Evolutionary conservation across 176 grass and related monocot species (phyloP).

Genomic region (Olyra latifolia): DNA sequence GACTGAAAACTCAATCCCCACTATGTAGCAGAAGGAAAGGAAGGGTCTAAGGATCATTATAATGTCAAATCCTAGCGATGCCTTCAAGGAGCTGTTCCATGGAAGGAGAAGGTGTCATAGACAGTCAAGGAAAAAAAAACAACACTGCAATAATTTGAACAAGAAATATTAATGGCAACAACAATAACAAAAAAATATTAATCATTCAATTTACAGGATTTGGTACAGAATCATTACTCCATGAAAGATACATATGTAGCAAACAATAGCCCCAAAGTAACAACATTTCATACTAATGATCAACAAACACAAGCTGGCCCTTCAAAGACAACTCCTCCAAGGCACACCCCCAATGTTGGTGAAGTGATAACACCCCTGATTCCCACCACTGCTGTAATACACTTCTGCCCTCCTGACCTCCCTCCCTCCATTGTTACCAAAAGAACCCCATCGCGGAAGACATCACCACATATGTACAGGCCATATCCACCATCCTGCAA

Average conservation of each 20-base stretch:
- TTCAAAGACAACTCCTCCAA: neutral
- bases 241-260: neutral
- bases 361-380: neutral
- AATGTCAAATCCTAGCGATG: conserved; percentile 26
- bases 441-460: neutral
- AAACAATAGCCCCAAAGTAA: neutral
- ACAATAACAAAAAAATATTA: neutral
- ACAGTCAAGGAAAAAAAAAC: conserved; percentile 29
- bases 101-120: conserved; percentile 22
- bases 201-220: neutral
- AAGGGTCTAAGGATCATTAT: conserved; percentile 33
- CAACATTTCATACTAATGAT: neutral
- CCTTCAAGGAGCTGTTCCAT: conserved; percentile 11
- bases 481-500: neutral
- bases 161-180: neutral
- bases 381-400: neutral
- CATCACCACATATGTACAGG: neutral
- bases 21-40: conserved; percentile 21
- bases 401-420: neutral
- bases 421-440: neutral
- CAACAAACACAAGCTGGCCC: neutral
- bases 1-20: conserved; percentile 32
- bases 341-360: neutral
- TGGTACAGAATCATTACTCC: neutral
- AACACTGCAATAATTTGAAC: conserved; percentile 1